Conservation (phyloP, 768 basidiomycete genomes). For the Cytidiella melzeri region DNA sequence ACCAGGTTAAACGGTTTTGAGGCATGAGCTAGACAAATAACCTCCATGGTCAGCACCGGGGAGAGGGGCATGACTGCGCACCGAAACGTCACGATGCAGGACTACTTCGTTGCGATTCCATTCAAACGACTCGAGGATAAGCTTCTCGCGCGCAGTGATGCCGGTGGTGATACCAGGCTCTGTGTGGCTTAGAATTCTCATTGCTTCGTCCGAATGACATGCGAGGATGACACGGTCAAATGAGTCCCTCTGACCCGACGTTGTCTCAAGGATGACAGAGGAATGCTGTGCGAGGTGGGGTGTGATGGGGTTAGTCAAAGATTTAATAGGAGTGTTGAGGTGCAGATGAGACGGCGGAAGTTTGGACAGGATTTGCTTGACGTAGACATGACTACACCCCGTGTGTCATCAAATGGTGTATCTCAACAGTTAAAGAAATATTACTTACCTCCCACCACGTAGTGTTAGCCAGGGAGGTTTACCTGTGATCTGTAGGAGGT, state of each 20-base stretch:
- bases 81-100: constrained; percentile 57
- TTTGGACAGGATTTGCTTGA: constrained; percentile 51
- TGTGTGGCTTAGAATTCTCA: constrained; percentile 46
- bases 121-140: constrained; percentile 49
- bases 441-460: constrained; percentile 57
- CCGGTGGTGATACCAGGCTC: too few species aligned
- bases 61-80: constrained; percentile 31
- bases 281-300: too few species aligned
- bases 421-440: not conserved
- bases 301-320: constrained; percentile 20
- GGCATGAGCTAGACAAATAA: constrained; percentile 60
- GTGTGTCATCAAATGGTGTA: not conserved
- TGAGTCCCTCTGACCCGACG: too few species aligned
- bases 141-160: constrained; percentile 44
- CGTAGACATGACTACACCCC: constrained; percentile 50
- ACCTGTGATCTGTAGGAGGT: constrained; percentile 62
- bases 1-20: constrained; percentile 51
- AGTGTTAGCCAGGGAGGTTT: constrained; percentile 73
- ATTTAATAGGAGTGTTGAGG: constrained; percentile 51
- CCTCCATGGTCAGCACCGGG: too few species aligned
- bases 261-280: too few species aligned
- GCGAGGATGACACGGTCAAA: constrained; percentile 75
- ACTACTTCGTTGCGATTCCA: constrained; percentile 68
- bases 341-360: constrained; percentile 51
- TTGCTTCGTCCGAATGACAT: constrained; percentile 62